Evolutionary conservation across 2,329 filamentous ascomycete species (phyloP).

Genomic region (Chaetomiaceae sp.): DNA sequence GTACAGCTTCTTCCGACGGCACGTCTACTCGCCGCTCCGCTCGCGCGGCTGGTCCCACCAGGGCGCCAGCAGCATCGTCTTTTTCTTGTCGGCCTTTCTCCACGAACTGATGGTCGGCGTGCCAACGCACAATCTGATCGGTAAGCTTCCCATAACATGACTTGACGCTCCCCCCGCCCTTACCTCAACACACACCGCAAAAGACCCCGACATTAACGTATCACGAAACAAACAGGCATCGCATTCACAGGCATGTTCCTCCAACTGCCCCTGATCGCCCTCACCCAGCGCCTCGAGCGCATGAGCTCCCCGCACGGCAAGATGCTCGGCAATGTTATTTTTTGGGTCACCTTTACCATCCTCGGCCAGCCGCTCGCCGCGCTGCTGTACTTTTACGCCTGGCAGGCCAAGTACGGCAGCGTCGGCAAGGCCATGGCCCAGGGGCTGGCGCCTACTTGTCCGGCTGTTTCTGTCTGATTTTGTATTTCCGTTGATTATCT

Average conservation of each 20-base stretch:
- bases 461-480: conserved; percentile 6
- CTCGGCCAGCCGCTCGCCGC: conserved; percentile 92
- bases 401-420: conserved; percentile 95
- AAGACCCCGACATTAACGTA: too few species aligned
- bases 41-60: conserved; percentile 72
- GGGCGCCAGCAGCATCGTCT: conserved; percentile 73
- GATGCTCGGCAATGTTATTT: conserved; percentile 84
- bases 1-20: conserved; percentile 91
- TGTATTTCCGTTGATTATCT: too few species aligned
- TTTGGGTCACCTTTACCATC: conserved; percentile 94
- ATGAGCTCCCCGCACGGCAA: conserved; percentile 70
- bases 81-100: conserved; percentile 79
- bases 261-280: conserved; percentile 79
- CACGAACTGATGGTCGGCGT: conserved; percentile 92
- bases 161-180: too few species aligned
- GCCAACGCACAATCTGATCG: conserved; percentile 89
- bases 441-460: conserved; percentile 5
- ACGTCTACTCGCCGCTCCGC: conserved; percentile 84
- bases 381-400: conserved; percentile 93
- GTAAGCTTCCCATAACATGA: conserved; percentile 50
- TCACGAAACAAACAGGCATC: conserved; percentile 57
- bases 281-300: conserved; percentile 76
- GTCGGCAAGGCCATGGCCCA: conserved; percentile 46
- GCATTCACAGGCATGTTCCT: conserved; percentile 93
- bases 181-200: too few species aligned